Percentiles rank a stretch among this genome's conserved stretches.
phyloP scores from a whole-genome alignment of 2,329 filamentous ascomycete species.

The Beauveria rudraprayagi region DNA sequence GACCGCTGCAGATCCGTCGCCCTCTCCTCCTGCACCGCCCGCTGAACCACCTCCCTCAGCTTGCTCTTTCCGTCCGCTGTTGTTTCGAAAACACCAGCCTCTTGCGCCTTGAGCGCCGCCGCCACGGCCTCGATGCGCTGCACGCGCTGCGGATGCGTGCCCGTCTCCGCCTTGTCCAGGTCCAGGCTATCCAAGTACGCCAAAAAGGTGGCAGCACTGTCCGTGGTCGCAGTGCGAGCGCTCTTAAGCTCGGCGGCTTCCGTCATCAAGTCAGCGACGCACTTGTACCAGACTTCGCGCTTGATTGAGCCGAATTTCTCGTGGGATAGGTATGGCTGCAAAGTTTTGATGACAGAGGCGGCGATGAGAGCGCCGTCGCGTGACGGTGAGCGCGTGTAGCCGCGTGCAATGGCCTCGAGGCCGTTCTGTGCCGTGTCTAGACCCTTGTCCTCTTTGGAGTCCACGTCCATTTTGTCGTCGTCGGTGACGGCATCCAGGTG shows the following conservation, averaged over 20 bases:
- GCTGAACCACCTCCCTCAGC: slow-evolving; percentile 25
- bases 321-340: slow-evolving; percentile 34
- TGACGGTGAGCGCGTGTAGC: slow-evolving; percentile 38
- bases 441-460: slow-evolving; percentile 40
- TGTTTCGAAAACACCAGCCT: slow-evolving; percentile 34
- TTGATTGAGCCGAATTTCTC: slow-evolving; percentile 35
- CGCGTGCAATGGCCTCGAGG: slow-evolving; percentile 41
- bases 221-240: slow-evolving; percentile 14
- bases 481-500: slow-evolving; percentile 51
- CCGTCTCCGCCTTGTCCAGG: slow-evolving; percentile 35
- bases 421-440: slow-evolving; percentile 40
- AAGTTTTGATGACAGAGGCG: slow-evolving; percentile 27
- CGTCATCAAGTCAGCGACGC: slow-evolving; percentile 38
- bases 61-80: slow-evolving; percentile 19
- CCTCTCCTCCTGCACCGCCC: slow-evolving; percentile 33
- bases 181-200: slow-evolving; percentile 41
- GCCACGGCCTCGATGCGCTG: slow-evolving; percentile 38
- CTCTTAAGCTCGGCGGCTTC: slow-evolving; percentile 24
- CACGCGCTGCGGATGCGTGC: slow-evolving; percentile 44
- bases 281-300: slow-evolving; percentile 45
- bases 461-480: slow-evolving; percentile 63
- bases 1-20: slow-evolving; percentile 38
- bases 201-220: slow-evolving; percentile 18
- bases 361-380: slow-evolving; percentile 30
- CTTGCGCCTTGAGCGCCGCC: slow-evolving; percentile 33